These are phyloP conservation scores for Blastobotrys malaysiensis DNA, from an alignment of 1,139 yeast species.

Conservation along the genomic window DNA sequence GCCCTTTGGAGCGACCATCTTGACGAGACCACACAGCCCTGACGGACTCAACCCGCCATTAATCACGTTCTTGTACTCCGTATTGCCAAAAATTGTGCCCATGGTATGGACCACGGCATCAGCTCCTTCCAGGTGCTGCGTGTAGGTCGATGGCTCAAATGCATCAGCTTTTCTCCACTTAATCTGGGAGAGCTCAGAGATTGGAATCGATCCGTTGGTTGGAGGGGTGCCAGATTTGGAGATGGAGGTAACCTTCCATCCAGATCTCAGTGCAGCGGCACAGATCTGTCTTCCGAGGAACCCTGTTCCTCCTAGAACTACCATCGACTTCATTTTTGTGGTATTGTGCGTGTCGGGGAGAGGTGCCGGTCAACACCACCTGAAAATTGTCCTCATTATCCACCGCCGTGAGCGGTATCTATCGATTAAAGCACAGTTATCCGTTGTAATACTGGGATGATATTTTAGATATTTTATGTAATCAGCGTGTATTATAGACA, in stretches of 20 bases:
- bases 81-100: slow-evolving; percentile 64
- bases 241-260: slow-evolving; percentile 59
- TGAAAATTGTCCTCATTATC: not conserved
- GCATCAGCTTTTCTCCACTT: slow-evolving; percentile 65
- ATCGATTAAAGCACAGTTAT: too few relatives aligned
- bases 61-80: slow-evolving; percentile 53
- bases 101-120: slow-evolving; percentile 77
- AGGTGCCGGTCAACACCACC: not conserved
- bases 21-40: not conserved
- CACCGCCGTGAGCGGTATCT: too few relatives aligned
- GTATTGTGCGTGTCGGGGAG: not conserved
- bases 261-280: slow-evolving; percentile 57
- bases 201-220: slow-evolving; percentile 25
- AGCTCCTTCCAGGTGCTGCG: slow-evolving; percentile 42
- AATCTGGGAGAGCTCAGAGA: slow-evolving; percentile 53
- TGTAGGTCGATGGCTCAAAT: slow-evolving; percentile 57
- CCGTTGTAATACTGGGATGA: too few relatives aligned
- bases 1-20: not conserved
- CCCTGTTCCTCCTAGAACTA: slow-evolving; percentile 86
- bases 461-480: too few relatives aligned
- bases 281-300: slow-evolving; percentile 72
- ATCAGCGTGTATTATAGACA: too few relatives aligned
- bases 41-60: slow-evolving; percentile 13
- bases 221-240: slow-evolving; percentile 36
- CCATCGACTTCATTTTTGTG: slow-evolving; percentile 33